phyloP scores from a whole-genome alignment of 2,329 filamentous ascomycete species.

The Ceratocystis huliohia region DNA sequence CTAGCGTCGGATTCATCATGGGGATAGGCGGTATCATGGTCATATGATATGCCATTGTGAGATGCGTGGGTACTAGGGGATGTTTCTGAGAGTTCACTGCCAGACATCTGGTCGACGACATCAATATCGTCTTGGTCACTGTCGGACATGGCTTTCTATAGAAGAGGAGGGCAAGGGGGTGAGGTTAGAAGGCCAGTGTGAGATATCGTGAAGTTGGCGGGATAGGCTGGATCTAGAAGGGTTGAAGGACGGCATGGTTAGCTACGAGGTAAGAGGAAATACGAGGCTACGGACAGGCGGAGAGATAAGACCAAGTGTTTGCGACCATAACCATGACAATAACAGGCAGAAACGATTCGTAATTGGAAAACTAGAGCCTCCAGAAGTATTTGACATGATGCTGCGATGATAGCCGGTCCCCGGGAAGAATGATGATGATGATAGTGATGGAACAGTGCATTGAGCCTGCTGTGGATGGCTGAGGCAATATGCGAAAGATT shows the following conservation, averaged over 20 bases:
- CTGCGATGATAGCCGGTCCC: constrained; percentile 14
- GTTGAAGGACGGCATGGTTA: constrained; percentile 12
- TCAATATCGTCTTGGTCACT: constrained; percentile 21
- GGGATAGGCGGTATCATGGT: constrained; percentile 27
- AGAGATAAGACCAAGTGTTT: constrained; percentile 2
- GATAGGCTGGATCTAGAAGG: neutral
- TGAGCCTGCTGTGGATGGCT: neutral
- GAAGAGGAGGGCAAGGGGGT: neutral
- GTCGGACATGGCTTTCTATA: constrained; percentile 17
- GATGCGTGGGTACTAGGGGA: constrained; percentile 41
- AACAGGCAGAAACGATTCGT: neutral
- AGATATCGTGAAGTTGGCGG: constrained; percentile 1
- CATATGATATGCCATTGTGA: constrained; percentile 32
- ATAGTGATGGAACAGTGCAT: neutral
- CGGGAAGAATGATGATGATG: neutral
- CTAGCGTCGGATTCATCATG: constrained; percentile 34
- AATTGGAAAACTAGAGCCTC: constrained; percentile 5
- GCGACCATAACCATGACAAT: constrained; percentile 11
- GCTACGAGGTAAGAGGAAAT: neutral
- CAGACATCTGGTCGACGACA: constrained; percentile 38
- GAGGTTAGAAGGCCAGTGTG: constrained; percentile 4
- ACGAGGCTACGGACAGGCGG: neutral
- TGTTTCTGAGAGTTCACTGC: constrained; percentile 65
- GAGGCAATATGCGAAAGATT: neutral
- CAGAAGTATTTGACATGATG: constrained; percentile 4